Evolutionary conservation across 1,139 yeast species (phyloP).

Genomic region (Yamadazyma conglobata): DNA sequence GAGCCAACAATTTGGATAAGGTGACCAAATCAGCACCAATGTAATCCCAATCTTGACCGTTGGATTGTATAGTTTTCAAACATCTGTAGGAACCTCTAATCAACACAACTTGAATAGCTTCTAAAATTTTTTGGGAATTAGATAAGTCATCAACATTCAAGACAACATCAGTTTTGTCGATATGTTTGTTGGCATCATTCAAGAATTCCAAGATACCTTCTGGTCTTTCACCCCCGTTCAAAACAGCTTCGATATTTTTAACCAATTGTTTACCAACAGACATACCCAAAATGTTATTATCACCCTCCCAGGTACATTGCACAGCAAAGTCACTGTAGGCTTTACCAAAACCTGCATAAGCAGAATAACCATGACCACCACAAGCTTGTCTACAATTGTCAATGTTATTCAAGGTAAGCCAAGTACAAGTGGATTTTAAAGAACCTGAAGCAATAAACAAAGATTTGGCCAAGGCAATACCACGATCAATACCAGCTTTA

Average conservation of each 20-base stretch:
- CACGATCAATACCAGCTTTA: slow-evolving; percentile 31
- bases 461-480: slow-evolving; percentile 41
- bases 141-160: slow-evolving; percentile 29
- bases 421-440: slow-evolving; percentile 46
- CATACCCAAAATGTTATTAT: slow-evolving; percentile 46
- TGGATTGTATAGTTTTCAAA: slow-evolving; percentile 25
- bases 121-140: slow-evolving; percentile 31
- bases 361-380: slow-evolving; percentile 52
- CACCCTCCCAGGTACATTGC: slow-evolving; percentile 55
- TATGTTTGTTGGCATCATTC: slow-evolving; percentile 31
- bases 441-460: slow-evolving; percentile 48
- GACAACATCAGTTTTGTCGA: slow-evolving; percentile 22
- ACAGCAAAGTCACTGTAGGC: slow-evolving; percentile 50
- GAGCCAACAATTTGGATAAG: slow-evolving; percentile 54
- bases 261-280: slow-evolving; percentile 46
- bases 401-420: slow-evolving; percentile 46
- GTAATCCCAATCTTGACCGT: slow-evolving; percentile 36
- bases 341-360: slow-evolving; percentile 47
- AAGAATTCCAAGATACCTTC: slow-evolving; percentile 38
- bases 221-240: slow-evolving; percentile 30
- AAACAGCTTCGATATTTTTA: slow-evolving; percentile 34
- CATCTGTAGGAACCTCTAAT: slow-evolving; percentile 38
- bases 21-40: slow-evolving; percentile 58
- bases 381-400: slow-evolving; percentile 50
- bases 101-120: slow-evolving; percentile 41